Evolutionary conservation across 2,329 filamentous ascomycete species (phyloP), one percentile per base, ranked within the genome.

Genomic region (Fusarium austroafricanum): DNA sequence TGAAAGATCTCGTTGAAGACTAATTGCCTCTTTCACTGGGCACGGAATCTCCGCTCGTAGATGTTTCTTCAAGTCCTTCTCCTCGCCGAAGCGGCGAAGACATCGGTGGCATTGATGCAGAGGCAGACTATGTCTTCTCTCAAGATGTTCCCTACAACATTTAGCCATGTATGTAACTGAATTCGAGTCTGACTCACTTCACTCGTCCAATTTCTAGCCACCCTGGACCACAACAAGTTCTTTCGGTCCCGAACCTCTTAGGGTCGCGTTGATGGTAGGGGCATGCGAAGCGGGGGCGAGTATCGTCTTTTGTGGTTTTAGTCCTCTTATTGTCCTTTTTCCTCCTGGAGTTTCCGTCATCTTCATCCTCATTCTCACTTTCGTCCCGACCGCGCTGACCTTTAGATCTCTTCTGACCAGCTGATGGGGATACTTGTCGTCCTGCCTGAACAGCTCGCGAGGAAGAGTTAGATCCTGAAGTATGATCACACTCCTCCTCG

Each of bases 251-350:
- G 35, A 72, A 75, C 28, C 31, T 69, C 31, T 68, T 60, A 2
- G 78, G 78, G 28, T 80, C 73, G 17, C 73, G 71, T 49, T 80
- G 78, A 58, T 76, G 76, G 51, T 76, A 80, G 3, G 79, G 79
- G 20, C 79, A 81, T 14, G 78, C 79, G 33, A 76, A 76, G 28
- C 71, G 74, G 17, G 61, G 63, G 29, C 73, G 73, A 6, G 60
- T 61, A 21, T 77, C 75, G 10, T 70, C 70, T 7, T 76, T 75
- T 40, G 71, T 78, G 37, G 70, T 80, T 63, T 76, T 80, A 26
- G 76, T 75, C 29, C 79, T 77, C 59, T 81, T 81, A 50, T 70
- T 79, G 2, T 75, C 75, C 44, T 68, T 68, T 26, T 75, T 76
- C 57, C 75, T 75, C n/a, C 75, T 73, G 10, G 28, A 74, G 8